Evolutionary conservation across 805 yeast genomes (phyloP), one percentile per base, ranked within the genome.

Genomic region (Metschnikowia picachoensis): DNA sequence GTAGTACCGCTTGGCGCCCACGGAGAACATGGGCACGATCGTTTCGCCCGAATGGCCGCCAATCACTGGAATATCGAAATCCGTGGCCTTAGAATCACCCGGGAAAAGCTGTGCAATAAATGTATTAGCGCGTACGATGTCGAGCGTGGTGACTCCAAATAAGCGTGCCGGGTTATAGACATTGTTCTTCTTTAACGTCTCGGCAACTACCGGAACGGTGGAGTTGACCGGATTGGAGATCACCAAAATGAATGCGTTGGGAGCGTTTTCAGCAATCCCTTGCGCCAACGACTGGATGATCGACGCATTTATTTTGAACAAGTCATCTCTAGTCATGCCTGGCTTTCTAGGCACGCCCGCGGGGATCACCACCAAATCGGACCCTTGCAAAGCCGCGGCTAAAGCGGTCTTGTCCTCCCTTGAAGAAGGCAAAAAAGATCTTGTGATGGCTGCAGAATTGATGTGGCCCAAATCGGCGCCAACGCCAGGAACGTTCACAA

Each of bases 1-100:
- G 56, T 58, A 71, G 57, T 56, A 64, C 8, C 56, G 25, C 53
- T 60, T 61, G 43, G 76, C 60, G 38, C 74, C 69, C 31, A 70
- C 50, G 33, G 90, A 78, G 64, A 84, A 79, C 56, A 90, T 75
- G 44, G 97, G 97, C 35, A 90, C 94, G 62, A 90, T 90, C 41
- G 97, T 90, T 63, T 85, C 92, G 54, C 97, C 97, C 30, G 96
- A 87, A 75, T 90, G 97, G 43, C 97, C 97, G 51, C 97, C 97
- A 56, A 90, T 74, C 44, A 91, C 96, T 16, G 89, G 83, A 45
- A 88, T 73, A 56, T 76, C 77, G 53, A 72, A 76, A 54, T 77
- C 72, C 42, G 87, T 75, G 52, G 80, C 74, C 52, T 72, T 68
- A 44, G 73, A 51, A 29, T 68, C 70, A 17, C 56, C 63, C 34